Evolutionary conservation across 2,329 filamentous ascomycete species (phyloP), one percentile per base, ranked within the genome.

Genomic region (Fusarium sp.): DNA sequence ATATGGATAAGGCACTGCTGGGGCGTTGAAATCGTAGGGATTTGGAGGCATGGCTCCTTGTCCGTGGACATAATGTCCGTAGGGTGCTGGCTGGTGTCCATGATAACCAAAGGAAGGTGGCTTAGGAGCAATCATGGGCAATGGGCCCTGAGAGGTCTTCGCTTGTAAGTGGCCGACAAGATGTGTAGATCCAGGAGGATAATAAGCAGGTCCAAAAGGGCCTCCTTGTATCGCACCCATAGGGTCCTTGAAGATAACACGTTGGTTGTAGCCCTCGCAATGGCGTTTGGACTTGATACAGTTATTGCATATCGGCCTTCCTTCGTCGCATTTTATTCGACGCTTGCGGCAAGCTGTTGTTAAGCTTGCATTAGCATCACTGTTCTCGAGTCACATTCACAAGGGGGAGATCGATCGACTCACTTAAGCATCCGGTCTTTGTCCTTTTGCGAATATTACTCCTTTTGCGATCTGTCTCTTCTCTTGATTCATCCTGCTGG

Each of bases 281-380:
- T 90, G 86, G 18, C 94, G 88, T 81, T 95, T 95, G 22, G 93
- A 95, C 79, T 95, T 96, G 83, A 93, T 90, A 82, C 94, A 97
- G 78, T 97, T 97, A 77, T 88, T 90, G 82, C 94, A 96, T 33
- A 88, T 92, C 31, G 94, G 94, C 54, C 92, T 89, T 77, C 94
- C 93, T 81, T 98, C 96, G 70, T 96, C 96, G 81, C 96, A 99
- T 83, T 98, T 99, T 82, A 99, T 98, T 70, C 96, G 93, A 58
- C 96, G 92, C 83, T 93, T 95, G 71, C 96, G 92, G 83, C 96
- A 99, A 64, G 96, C 93, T 95, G 54, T 57, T 79, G 49, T 68
- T 53, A 76, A 57, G 69, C 65, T 50, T 45, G n/a, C 15, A 55
- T 77, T 63, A 77, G 77, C 67, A 68, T 65, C 59, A 38, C 53